Conservation (phyloP, 2,329 filamentous ascomycete species). For the Aureobasidium vineae region DNA sequence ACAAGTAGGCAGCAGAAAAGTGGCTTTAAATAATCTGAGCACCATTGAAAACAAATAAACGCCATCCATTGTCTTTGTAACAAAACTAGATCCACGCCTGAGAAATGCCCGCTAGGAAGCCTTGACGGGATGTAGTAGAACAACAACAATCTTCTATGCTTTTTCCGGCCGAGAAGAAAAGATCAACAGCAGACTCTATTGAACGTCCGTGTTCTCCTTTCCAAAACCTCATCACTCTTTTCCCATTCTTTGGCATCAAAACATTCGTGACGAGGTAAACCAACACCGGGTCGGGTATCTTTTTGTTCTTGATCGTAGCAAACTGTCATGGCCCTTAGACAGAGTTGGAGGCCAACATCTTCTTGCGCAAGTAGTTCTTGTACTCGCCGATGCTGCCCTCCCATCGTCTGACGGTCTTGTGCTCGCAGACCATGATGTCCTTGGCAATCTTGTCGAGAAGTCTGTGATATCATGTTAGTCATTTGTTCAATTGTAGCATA, state of each 20-base stretch:
- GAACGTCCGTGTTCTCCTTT: neutral
- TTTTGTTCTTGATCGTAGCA: conserved; percentile 18
- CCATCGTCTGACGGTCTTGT: conserved; percentile 91
- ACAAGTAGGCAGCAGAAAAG: neutral
- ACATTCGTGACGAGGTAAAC: conserved; percentile 18
- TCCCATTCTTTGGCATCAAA: conserved; percentile 16
- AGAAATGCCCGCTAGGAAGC: conserved; percentile 18
- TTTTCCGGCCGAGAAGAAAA: conserved; percentile 5
- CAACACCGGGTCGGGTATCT: conserved; percentile 26
- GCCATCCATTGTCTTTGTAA: conserved; percentile 24
- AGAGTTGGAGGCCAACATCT: conserved; percentile 88
- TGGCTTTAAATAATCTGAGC: neutral
- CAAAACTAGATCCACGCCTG: conserved; percentile 17
- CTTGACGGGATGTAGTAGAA: conserved; percentile 2
- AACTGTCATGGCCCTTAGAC: conserved; percentile 47
- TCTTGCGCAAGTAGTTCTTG: conserved; percentile 98
- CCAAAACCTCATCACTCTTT: conserved; percentile 1
- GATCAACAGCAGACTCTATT: conserved; percentile 10
- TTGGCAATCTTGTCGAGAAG: conserved; percentile 99
- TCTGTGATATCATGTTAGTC: conserved; percentile 54
- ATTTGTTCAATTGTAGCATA: conserved; percentile 12
- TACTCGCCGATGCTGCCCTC: conserved; percentile 86
- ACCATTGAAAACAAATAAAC: conserved; percentile 6
- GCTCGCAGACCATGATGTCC: conserved; percentile 98
- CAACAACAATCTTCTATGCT: conserved; percentile 14